Base-by-base conservation (phyloP, 202 grass and related monocot species). In the Schoenoplectus tabernaemontani region DNA sequence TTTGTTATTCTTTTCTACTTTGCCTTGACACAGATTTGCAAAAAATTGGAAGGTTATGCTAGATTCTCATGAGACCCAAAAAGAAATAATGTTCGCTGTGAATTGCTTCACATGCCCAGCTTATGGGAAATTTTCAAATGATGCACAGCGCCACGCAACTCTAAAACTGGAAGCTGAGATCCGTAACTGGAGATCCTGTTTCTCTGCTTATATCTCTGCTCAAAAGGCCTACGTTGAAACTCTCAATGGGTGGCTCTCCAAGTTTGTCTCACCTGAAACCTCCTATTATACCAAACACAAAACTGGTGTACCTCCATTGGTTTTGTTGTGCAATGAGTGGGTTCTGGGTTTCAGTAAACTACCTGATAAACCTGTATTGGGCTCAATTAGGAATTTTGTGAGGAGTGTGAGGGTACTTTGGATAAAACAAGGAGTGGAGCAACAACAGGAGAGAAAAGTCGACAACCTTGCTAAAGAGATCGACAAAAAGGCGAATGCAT, bases 31-130 rank as follows among this genome's bases (percentile, higher is more conserved):
- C 89, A 97, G 95, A 41, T 79, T 97, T 46, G 78, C 39, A 24
- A 90, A 85, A 78, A 85, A 82, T 79, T 97, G 91, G 91, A 97
- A 92, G 89, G 68, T 84, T 86, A 97, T 97, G 91, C 82, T 92
- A 0, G 91, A 97, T 34, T 94, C 91, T 0, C 95, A 97, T 81
- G 95, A 97, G 81, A 84, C 89, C 70, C 95, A 97, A 85, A 90
- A 93, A 44, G 91, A 97, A 76, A 97, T 97, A 78, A 97, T 97
- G 87, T 97, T 97, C 61, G 89, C 93, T 74, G 95, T 97, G 42
- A 92, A 89, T 62, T 89, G 84, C 41, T 97, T 97, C 67, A 92
- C 87, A 26, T 97, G 95, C 7, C 91, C 95, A 34, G 87, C 95
- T 15, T 97, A 97, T 79, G 95, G 95, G 3, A 97, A 97, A 81